Evolutionary conservation across 352 stramenopile genomes (phyloP).

Genomic region (Aphanomyces invadans): DNA sequence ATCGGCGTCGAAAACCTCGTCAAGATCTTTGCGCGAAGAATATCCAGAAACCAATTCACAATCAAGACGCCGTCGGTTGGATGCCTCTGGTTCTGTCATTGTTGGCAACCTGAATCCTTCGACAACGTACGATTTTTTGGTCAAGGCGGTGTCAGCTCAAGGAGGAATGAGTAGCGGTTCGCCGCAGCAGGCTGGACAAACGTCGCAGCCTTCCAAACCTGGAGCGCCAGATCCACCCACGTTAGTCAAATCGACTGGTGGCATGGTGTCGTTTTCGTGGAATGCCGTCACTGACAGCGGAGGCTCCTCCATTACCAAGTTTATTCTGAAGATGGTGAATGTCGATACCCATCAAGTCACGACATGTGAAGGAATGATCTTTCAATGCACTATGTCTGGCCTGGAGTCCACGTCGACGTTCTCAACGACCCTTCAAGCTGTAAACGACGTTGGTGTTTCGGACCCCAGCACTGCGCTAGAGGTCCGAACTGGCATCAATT

Average conservation of each 20-base stretch:
- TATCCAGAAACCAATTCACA: neutral
- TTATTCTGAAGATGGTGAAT: neutral
- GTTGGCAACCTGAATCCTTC: slow-evolving; percentile 20
- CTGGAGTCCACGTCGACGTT: neutral
- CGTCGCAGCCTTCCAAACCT: neutral
- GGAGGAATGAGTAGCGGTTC: neutral
- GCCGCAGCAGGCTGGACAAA: neutral
- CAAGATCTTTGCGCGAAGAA: neutral
- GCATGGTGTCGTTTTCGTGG: neutral
- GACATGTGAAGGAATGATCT: slow-evolving; percentile 3
- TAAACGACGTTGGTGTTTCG: neutral
- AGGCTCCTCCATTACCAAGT: slow-evolving; percentile 2
- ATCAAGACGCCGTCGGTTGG: neutral
- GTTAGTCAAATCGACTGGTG: neutral
- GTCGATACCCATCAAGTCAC: neutral
- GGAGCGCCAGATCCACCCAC: neutral
- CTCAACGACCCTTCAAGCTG: neutral
- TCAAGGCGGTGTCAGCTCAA: neutral
- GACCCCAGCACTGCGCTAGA: neutral
- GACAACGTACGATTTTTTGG: slow-evolving; percentile 9
- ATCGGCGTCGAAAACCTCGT: neutral
- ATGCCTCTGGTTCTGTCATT: neutral
- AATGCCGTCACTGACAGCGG: neutral
- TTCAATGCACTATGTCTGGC: neutral
- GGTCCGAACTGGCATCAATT: neutral